phyloP scores from a whole-genome alignment of 768 basidiomycete genomes.

The Suillus fuscotomentosus region DNA sequence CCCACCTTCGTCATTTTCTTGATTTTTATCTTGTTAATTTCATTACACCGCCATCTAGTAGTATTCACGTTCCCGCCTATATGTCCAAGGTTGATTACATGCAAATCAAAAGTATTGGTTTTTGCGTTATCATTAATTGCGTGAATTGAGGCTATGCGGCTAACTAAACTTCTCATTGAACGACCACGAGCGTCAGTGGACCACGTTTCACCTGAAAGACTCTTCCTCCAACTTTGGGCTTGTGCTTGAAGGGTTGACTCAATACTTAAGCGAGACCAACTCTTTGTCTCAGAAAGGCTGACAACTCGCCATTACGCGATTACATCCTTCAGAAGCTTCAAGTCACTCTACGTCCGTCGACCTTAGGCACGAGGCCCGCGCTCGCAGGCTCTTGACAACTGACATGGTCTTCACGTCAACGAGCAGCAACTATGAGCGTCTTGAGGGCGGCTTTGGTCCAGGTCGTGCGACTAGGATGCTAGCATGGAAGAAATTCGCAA shows the following conservation, averaged over 20 bases:
- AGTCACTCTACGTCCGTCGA: slow-evolving; percentile 30
- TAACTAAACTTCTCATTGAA: not conserved
- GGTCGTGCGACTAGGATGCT: slow-evolving; percentile 34
- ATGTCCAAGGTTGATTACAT: slow-evolving; percentile 1
- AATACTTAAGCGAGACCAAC: not conserved
- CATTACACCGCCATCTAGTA: not conserved
- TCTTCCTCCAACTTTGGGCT: not conserved
- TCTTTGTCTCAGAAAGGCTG: not conserved
- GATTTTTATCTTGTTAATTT: slow-evolving; percentile 4
- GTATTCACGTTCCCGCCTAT: not conserved
- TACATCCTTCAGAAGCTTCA: slow-evolving; percentile 13
- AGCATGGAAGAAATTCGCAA: slow-evolving; percentile 66
- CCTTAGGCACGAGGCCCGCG: slow-evolving; percentile 24
- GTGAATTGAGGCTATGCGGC: slow-evolving; percentile 1
- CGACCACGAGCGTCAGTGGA: not conserved
- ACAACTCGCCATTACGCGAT: slow-evolving; percentile 18
- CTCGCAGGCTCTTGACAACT: slow-evolving; percentile 9
- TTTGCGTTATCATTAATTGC: not conserved
- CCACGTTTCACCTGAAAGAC: not conserved
- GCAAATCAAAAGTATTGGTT: slow-evolving; percentile 2
- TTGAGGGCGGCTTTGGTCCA: slow-evolving; percentile 61
- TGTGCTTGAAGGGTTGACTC: not conserved
- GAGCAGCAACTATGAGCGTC: slow-evolving; percentile 53
- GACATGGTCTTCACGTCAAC: slow-evolving; percentile 32
- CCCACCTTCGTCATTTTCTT: not conserved